Evolutionary conservation across 768 basidiomycete genomes (phyloP), one percentile per base, ranked within the genome.

Genomic region (Lyophyllum shimeji): DNA sequence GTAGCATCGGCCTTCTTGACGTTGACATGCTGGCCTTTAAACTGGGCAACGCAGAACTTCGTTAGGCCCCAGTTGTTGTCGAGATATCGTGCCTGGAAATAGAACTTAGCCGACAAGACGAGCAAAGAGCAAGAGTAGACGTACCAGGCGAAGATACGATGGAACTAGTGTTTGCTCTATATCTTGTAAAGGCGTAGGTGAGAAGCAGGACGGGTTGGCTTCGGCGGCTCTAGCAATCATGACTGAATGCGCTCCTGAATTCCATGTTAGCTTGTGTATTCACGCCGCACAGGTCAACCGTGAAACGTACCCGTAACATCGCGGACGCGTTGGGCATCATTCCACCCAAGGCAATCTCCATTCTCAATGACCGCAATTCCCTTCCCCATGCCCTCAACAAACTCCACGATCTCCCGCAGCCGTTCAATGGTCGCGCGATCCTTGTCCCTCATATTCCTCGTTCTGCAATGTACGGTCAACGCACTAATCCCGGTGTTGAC

Each of bases 201-300:
- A 83, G 76, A 98, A 98, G 62, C 93, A 89, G 0, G 90, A 86
- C 0, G 94, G 93, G 69, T 98, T 99, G 4, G 87, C 73, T 70
- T 99, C 97, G 6, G 95, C 97, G 0, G 88, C 94, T 5, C 95
- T 88, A 20, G 97, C 97, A 39, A 99, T 89, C 97, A 99, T 99
- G 39, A 94, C 87, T 0, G 93, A 95, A 63, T 90, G 84, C 11
- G 93, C 93, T 2, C 87, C 89, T 89, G 37, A 7, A 24, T 4
- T 15, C 44, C 39, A 48, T 4, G 23, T 37, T 39, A 54, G 42
- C 33, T 21, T 17, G n/a, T n/a, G n/a, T n/a, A n/a, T n/a, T n/a
- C n/a, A n/a, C n/a, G n/a, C n/a, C n/a, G n/a, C n/a, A n/a, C n/a
- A n/a, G n/a, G n/a, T n/a, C n/a, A n/a, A n/a, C n/a, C n/a, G n/a